Evolutionary conservation across 495 filamentous ascomycete genomes (phyloP).

Genomic region (Hypoxylon crocopeplum): DNA sequence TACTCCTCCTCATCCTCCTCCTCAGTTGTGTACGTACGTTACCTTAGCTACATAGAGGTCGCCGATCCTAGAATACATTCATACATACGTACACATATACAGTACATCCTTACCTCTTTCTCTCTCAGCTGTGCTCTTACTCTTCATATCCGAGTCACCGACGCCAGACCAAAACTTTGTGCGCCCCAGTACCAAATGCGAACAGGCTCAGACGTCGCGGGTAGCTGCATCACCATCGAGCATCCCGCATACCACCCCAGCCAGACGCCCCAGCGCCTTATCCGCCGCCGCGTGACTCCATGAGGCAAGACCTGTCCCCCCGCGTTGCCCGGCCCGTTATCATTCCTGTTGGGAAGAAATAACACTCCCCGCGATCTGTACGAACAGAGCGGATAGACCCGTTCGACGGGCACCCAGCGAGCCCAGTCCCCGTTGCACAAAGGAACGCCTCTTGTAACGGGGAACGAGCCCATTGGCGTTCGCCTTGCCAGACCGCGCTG

Average conservation of each 20-base stretch:
- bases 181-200: slow-evolving; percentile 43
- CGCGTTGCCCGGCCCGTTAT: slow-evolving; percentile 40
- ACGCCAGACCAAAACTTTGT: slow-evolving; percentile 36
- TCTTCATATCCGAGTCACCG: slow-evolving; percentile 43
- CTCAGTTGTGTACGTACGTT: not conserved
- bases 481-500: slow-evolving; percentile 37
- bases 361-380: slow-evolving; percentile 46
- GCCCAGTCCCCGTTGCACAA: slow-evolving; percentile 50
- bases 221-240: slow-evolving; percentile 47
- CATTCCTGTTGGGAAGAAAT: slow-evolving; percentile 44
- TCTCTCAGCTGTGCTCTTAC: no score
- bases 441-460: slow-evolving; percentile 50
- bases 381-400: slow-evolving; percentile 39
- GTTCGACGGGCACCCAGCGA: slow-evolving; percentile 35
- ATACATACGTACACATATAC: slow-evolving; percentile 29
- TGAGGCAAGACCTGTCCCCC: slow-evolving; percentile 43
- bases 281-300: slow-evolving; percentile 55
- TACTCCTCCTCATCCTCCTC: slow-evolving; percentile 8
- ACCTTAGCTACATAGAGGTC: no score
- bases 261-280: slow-evolving; percentile 51
- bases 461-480: slow-evolving; percentile 55
- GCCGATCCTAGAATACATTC: not conserved
- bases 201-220: slow-evolving; percentile 46
- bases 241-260: slow-evolving; percentile 47
- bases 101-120: slow-evolving; percentile 13